Conservation (phyloP, 441 rosid species). For the Aquilaria agallochum region DNA sequence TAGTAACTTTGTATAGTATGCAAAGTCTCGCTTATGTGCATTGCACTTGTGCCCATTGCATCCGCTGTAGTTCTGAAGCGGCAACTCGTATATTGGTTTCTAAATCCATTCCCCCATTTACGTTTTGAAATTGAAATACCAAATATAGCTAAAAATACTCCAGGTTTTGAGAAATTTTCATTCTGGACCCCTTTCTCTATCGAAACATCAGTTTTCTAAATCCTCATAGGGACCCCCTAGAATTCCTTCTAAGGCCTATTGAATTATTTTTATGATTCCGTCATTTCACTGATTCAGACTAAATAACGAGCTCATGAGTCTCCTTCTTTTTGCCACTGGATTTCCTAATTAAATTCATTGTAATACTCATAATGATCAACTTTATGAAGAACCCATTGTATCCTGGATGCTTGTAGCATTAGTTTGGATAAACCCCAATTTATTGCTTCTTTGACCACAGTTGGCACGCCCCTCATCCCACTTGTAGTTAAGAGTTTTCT, state of each 20-base stretch:
- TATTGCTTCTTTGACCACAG: too few relatives aligned
- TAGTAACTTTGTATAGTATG: too few relatives aligned
- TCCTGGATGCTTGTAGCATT: not conserved
- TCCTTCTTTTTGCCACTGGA: conserved; percentile 6
- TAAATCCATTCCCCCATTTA: too few relatives aligned
- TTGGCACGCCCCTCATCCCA: too few relatives aligned
- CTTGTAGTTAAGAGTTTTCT: too few relatives aligned
- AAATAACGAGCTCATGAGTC: conserved; percentile 5
- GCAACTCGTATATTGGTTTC: too few relatives aligned
- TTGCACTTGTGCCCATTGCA: too few relatives aligned
- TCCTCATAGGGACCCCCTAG: not conserved
- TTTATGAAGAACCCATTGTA: conserved; percentile 1
- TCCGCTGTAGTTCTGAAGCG: too few relatives aligned
- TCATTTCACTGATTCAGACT: not conserved
- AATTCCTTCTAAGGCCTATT: conserved; percentile 6
- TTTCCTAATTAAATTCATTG: conserved; percentile 3
- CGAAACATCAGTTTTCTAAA: not conserved
- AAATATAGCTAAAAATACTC: too few relatives aligned
- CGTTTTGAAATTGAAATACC: too few relatives aligned
- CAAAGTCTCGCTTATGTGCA: too few relatives aligned
- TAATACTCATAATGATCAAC: conserved; percentile 7
- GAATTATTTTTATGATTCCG: conserved; percentile 3
- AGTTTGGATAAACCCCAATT: not conserved
- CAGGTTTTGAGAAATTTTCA: not conserved
- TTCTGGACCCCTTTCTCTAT: not conserved